Base-by-base conservation (phyloP, 2,329 filamentous ascomycete genomes). In the Akanthomyces lecanii region DNA sequence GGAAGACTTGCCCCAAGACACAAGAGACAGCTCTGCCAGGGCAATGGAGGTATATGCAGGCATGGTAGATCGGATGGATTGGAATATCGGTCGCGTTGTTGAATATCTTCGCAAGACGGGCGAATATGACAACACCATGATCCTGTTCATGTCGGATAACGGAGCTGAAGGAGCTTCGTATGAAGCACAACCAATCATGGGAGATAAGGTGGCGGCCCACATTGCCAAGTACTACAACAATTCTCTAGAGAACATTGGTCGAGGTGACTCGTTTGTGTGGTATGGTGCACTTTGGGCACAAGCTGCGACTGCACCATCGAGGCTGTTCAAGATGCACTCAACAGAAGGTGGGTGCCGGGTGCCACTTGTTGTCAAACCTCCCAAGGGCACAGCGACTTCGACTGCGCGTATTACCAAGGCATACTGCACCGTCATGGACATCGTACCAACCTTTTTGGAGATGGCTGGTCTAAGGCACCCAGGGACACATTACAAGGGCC, bases 141-240 rank as follows among this genome's bases (percentile, higher is more conserved):
- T 89, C 57, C 79, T 82, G 68, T 88, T 88, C 77, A 82, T 87
- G 75, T 84, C 79, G 1, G 85, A 88, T 72, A 88, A 88, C 65
- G 85, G 85, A 2, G 84, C 84, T 12, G 85, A 87, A 66, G 84
- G 84, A 12, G 82, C 81, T 18, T 79, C 79, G 1, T 83, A 84
- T 65, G 84, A 87, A 67, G 82, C 84, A 1, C 81, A 81, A 61
- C 84, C 84, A 0, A 82, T 86, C 61, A 79, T 86, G 5, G 76
- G 81, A 60, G 80, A 80, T 53, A 77, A 77, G 28, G 81, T 84
- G 66, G 79, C 85, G 68, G 76, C 81, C 3, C 75, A 74, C 44
- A 75, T 86, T 23, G 82, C 85, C 30, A 87, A 86, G 23, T 63
- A 63, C 64, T 83, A 83, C 5, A 79, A 81, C 56, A 79, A 21